Evolutionary conservation across 2,329 filamentous ascomycete genomes (phyloP).

Genomic region (Scorias spongiosa): DNA sequence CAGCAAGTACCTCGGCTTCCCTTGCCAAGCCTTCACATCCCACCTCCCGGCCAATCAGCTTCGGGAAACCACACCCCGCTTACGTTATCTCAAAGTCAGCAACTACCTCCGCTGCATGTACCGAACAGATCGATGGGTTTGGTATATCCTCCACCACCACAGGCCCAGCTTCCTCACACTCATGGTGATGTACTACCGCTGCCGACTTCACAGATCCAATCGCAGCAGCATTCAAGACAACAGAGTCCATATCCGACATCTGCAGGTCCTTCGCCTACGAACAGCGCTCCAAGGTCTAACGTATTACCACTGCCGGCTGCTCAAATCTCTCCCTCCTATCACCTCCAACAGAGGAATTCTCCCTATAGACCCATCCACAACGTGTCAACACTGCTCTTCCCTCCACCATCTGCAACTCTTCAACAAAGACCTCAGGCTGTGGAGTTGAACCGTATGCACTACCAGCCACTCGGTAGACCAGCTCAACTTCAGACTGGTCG

Average conservation of each 20-base stretch:
- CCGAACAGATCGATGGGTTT: slow-evolving; percentile 54
- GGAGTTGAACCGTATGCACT: slow-evolving; percentile 35
- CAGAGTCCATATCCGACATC: slow-evolving; percentile 39
- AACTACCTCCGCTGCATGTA: slow-evolving; percentile 47
- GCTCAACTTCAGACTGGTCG: slow-evolving; percentile 28
- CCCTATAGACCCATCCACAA: slow-evolving; percentile 84
- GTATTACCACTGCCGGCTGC: slow-evolving; percentile 33
- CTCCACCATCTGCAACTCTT: slow-evolving; percentile 65
- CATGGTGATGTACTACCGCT: background rate
- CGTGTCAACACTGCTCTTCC: slow-evolving; percentile 81
- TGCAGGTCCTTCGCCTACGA: slow-evolving; percentile 51
- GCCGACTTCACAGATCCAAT: slow-evolving; percentile 7
- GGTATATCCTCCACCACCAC: slow-evolving; percentile 50
- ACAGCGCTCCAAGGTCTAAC: slow-evolving; percentile 41
- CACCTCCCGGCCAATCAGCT: slow-evolving; percentile 28
- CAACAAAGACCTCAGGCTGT: slow-evolving; percentile 36
- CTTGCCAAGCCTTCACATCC: slow-evolving; percentile 55
- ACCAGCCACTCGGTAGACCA: slow-evolving; percentile 33
- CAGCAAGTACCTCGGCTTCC: slow-evolving; percentile 40
- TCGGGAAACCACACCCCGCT: slow-evolving; percentile 9
- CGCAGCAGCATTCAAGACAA: slow-evolving; percentile 30
- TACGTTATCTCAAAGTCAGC: slow-evolving; percentile 18
- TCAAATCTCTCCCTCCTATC: slow-evolving; percentile 72
- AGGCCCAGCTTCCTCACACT: slow-evolving; percentile 28
- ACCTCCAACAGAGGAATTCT: slow-evolving; percentile 74